Evolutionary conservation across 208 protist genomes (phyloP).

Genomic region (Balamuthia mandrillaris): DNA sequence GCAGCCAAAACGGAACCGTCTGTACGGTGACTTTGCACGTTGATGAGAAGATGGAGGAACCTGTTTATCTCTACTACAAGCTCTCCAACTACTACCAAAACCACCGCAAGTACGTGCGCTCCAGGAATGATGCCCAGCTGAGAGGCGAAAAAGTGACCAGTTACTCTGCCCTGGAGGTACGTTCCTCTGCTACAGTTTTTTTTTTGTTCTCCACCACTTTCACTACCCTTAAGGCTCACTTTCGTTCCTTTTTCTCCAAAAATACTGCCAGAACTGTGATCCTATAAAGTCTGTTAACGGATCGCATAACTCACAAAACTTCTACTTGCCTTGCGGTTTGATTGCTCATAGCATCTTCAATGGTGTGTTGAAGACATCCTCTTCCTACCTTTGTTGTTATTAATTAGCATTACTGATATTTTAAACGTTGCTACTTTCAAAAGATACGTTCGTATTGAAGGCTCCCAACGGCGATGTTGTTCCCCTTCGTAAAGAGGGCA

Average conservation of each 20-base stretch:
- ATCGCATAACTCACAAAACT: conserved; percentile 61
- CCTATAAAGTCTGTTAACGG: conserved; percentile 29
- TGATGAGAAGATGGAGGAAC: conserved; percentile 70
- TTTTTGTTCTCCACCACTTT: not conserved
- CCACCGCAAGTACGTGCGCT: conserved; percentile 88
- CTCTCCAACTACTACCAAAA: conserved; percentile 97
- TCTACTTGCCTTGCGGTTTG: conserved; percentile 91
- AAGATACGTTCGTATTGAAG: conserved; percentile 38
- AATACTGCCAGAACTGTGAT: conserved; percentile 36
- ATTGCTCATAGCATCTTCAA: conserved; percentile 96
- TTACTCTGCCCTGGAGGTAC: not conserved
- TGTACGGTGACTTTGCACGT: conserved; percentile 68
- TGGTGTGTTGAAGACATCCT: conserved; percentile 79
- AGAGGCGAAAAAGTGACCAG: conserved; percentile 37
- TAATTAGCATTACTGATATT: not conserved
- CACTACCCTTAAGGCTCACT: not conserved
- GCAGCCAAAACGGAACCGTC: not conserved
- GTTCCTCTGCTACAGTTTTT: no score
- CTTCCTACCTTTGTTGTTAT: conserved; percentile 46
- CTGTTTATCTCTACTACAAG: conserved; percentile 95
- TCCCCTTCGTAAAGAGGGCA: conserved; percentile 77
- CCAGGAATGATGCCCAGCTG: conserved; percentile 65
- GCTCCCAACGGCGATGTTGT: not conserved
- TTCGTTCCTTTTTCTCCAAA: not conserved
- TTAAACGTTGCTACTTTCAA: no score